Evolutionary conservation across 2,329 filamentous ascomycete species (phyloP), one percentile per base, ranked within the genome.

Genomic region (Coniochaeta sp.): DNA sequence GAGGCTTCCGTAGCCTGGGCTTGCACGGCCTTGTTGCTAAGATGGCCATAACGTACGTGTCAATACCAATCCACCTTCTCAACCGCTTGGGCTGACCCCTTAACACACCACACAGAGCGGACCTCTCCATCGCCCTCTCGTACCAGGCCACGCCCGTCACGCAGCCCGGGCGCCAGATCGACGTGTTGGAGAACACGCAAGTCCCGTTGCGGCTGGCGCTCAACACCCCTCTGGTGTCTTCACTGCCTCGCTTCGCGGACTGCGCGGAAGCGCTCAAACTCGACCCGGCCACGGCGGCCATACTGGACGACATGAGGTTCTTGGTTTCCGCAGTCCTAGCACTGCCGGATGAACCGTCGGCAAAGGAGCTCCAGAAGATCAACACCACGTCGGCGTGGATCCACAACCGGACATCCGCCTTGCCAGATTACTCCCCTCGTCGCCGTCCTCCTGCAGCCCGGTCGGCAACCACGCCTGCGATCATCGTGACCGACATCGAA

Each of bases 261-360:
- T 79, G 73, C 22, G 72, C 71, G 28, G 72, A 74, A 12, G 71
- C 73, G 0, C 67, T 81, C 2, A 69, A 72, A n/a, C 69, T 83
- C n/a, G 77, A 81, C 57, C 70, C 72, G 1, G 70, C 72, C 57
- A 79, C 78, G 1, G 79, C 80, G 4, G 72, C 75, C 16, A 79
- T 84, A 58, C 74, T 84, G 2, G 81, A 84, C 59, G 76, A 81
- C 56, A 76, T 82, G 68, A 75, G 80, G 4, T 75, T 76, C 24
- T 69, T 84, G 1, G 71, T 81, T n/a, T 67, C 72, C 14, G 67
- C 74, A 2, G 74, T 81, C 0, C 62, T 80, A 5, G 67, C 71
- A 0, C 67, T 81, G n/a, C 73, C 78, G 0, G 61, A 65, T 1
- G 54, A 69, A 0, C 66, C 77, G 2, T 70, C 73, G 0, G 34